Conservation (phyloP, 2,329 filamentous ascomycete genomes). For the Beauveria medogensis region DNA sequence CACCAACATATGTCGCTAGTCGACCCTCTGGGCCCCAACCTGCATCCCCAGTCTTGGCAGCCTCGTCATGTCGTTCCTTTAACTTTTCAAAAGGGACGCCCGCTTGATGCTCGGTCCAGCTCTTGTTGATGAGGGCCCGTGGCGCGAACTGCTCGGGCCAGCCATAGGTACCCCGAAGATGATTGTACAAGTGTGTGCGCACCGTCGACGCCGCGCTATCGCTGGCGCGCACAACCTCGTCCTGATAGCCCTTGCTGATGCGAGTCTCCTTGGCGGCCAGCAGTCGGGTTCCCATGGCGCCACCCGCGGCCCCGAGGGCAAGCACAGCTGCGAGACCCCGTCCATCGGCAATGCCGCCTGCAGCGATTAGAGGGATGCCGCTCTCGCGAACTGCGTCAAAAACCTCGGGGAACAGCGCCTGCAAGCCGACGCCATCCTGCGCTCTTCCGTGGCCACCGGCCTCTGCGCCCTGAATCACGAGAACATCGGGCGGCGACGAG, state of each 20-base stretch:
- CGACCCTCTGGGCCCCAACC: slow-evolving; percentile 41
- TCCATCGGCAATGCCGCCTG: slow-evolving; percentile 45
- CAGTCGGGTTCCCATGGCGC: slow-evolving; percentile 56
- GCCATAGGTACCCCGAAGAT: slow-evolving; percentile 32
- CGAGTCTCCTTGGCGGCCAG: slow-evolving; percentile 39
- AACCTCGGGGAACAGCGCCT: slow-evolving; percentile 43
- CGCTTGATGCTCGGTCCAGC: slow-evolving; percentile 26
- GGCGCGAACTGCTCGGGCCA: slow-evolving; percentile 36
- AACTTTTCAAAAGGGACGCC: slow-evolving; percentile 36
- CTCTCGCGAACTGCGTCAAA: slow-evolving; percentile 28
- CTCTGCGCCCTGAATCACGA: slow-evolving; percentile 46
- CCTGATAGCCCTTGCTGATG: slow-evolving; percentile 32
- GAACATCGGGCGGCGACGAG: slow-evolving; percentile 33
- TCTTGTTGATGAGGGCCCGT: slow-evolving; percentile 30
- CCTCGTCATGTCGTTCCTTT: slow-evolving; percentile 33
- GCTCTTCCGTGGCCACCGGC: slow-evolving; percentile 45
- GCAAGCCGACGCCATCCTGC: slow-evolving; percentile 33
- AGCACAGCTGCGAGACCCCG: slow-evolving; percentile 42
- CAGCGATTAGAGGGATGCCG: slow-evolving; percentile 39
- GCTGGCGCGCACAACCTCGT: slow-evolving; percentile 31
- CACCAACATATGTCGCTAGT: slow-evolving; percentile 42
- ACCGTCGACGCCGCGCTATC: slow-evolving; percentile 32
- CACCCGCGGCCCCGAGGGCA: slow-evolving; percentile 43
- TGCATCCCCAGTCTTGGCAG: slow-evolving; percentile 29
- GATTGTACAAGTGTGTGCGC: slow-evolving; percentile 37